These are phyloP conservation scores for Beta macrorhiza DNA, from an alignment of 179 eudicot genomes.

Conservation along the genomic window DNA sequence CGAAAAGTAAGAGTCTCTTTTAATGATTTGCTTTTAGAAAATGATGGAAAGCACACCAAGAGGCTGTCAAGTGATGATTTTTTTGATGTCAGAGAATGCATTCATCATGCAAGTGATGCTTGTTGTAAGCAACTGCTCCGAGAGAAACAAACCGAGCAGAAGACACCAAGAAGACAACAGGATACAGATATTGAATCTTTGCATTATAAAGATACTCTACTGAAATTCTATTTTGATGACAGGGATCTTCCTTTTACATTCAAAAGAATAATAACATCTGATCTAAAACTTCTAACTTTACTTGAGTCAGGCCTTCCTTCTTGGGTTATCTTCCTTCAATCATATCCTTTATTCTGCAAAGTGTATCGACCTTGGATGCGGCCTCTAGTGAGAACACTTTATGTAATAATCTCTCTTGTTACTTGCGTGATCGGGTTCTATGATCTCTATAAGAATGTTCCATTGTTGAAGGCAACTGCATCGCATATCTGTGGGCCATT, in stretches of 20 bases:
- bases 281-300: slow-evolving; percentile 66
- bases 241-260: slow-evolving; percentile 77
- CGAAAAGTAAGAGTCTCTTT: slow-evolving; percentile 31
- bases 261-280: slow-evolving; percentile 61
- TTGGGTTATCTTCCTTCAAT: slow-evolving; percentile 92
- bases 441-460: slow-evolving; percentile 89
- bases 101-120: slow-evolving; percentile 14
- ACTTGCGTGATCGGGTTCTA: slow-evolving; percentile 88
- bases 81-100: slow-evolving; percentile 33
- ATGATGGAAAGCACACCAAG: slow-evolving; percentile 12
- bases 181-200: slow-evolving; percentile 38
- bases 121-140: slow-evolving; percentile 20
- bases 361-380: slow-evolving; percentile 97
- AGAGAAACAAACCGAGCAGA: slow-evolving; percentile 23
- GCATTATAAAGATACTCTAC: slow-evolving; percentile 61
- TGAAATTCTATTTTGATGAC: slow-evolving; percentile 68
- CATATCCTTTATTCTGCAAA: slow-evolving; percentile 85
- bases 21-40: slow-evolving; percentile 24
- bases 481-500: slow-evolving; percentile 82
- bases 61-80: slow-evolving; percentile 22
- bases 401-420: slow-evolving; percentile 59
- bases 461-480: slow-evolving; percentile 79
- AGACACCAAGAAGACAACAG: slow-evolving; percentile 12
- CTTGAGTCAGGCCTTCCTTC: slow-evolving; percentile 92
- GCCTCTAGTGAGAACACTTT: slow-evolving; percentile 72